Conservation (phyloP, 179 eudicot species). For the Pouteria campechiana region DNA sequence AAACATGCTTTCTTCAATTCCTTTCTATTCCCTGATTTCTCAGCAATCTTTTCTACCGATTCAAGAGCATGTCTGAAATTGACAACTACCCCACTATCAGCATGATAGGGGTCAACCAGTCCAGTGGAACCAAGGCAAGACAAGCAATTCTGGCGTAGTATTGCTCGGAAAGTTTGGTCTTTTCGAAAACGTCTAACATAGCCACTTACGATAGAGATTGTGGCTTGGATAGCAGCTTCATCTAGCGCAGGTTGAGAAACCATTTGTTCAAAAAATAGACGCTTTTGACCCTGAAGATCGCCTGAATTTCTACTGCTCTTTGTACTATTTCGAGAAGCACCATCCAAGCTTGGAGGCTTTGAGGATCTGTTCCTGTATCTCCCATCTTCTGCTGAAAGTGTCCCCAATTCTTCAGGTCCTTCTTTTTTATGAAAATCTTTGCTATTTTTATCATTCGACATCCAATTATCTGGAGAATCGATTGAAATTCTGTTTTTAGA, state of each 20-base stretch:
- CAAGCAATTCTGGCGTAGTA: slow-evolving; percentile 28
- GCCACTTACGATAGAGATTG: slow-evolving; percentile 31
- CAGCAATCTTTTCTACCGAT: slow-evolving; percentile 33
- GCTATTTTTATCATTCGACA: too few relatives aligned
- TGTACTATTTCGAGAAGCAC: too few relatives aligned
- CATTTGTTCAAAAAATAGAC: slow-evolving; percentile 8
- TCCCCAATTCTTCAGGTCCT: too few relatives aligned
- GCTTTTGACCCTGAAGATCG: slow-evolving; percentile 6
- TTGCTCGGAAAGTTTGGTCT: slow-evolving; percentile 28
- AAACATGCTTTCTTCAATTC: slow-evolving; percentile 39
- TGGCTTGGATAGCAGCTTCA: slow-evolving; percentile 34
- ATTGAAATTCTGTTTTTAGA: too few relatives aligned
- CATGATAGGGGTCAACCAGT: slow-evolving; percentile 11
- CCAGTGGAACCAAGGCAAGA: slow-evolving; percentile 21
- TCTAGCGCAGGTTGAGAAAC: slow-evolving; percentile 28
- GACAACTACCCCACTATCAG: slow-evolving; percentile 29
- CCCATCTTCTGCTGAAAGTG: slow-evolving; percentile 5
- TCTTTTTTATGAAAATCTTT: too few relatives aligned
- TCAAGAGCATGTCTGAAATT: slow-evolving; percentile 43
- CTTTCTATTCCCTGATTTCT: slow-evolving; percentile 18
- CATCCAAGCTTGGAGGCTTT: slow-evolving; percentile 1
- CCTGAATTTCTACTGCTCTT: too few relatives aligned
- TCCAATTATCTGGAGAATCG: too few relatives aligned
- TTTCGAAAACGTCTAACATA: slow-evolving; percentile 17
- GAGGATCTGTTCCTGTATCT: slow-evolving; percentile 2